Conservation (phyloP, 768 basidiomycete genomes). For the Heimioporus sp. region DNA sequence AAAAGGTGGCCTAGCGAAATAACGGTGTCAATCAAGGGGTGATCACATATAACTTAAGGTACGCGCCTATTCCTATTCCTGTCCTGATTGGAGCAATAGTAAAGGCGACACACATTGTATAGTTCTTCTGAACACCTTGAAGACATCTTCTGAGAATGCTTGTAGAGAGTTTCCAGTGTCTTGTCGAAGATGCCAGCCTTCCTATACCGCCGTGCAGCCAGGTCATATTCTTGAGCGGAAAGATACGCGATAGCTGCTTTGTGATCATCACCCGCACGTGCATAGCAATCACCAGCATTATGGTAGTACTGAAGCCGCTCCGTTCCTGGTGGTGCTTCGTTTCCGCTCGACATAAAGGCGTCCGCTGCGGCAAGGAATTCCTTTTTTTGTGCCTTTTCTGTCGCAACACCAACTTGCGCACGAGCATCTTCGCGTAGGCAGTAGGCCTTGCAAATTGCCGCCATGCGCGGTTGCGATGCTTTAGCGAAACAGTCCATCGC, state of each 20-base stretch:
- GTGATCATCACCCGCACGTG: slow-evolving; percentile 35
- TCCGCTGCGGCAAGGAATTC: slow-evolving; percentile 48
- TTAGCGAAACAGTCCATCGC: slow-evolving; percentile 54
- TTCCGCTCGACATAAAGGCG: slow-evolving; percentile 46
- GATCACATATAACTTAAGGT: not conserved
- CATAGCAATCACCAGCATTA: slow-evolving; percentile 48
- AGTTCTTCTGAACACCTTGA: slow-evolving; percentile 36
- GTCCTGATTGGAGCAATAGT: slow-evolving; percentile 38
- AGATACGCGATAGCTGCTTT: slow-evolving; percentile 47
- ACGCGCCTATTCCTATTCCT: slow-evolving; percentile 20
- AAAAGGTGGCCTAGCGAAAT: slow-evolving; percentile 40
- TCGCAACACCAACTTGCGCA: slow-evolving; percentile 24
- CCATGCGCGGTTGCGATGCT: slow-evolving; percentile 43
- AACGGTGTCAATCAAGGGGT: not conserved
- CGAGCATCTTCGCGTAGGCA: slow-evolving; percentile 52
- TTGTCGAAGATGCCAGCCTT: slow-evolving; percentile 51
- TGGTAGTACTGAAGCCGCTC: slow-evolving; percentile 38
- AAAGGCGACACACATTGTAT: slow-evolving; percentile 42
- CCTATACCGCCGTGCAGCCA: slow-evolving; percentile 48
- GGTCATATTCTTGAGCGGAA: slow-evolving; percentile 40
- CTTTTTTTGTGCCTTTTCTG: slow-evolving; percentile 21
- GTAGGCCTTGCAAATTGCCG: slow-evolving; percentile 49
- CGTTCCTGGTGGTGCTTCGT: slow-evolving; percentile 23
- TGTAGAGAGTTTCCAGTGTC: slow-evolving; percentile 45
- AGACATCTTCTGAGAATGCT: slow-evolving; percentile 32